These are phyloP conservation scores for Dactylellina cionopaga DNA, from an alignment of 2,329 filamentous ascomycete genomes.

Conservation along the genomic window DNA sequence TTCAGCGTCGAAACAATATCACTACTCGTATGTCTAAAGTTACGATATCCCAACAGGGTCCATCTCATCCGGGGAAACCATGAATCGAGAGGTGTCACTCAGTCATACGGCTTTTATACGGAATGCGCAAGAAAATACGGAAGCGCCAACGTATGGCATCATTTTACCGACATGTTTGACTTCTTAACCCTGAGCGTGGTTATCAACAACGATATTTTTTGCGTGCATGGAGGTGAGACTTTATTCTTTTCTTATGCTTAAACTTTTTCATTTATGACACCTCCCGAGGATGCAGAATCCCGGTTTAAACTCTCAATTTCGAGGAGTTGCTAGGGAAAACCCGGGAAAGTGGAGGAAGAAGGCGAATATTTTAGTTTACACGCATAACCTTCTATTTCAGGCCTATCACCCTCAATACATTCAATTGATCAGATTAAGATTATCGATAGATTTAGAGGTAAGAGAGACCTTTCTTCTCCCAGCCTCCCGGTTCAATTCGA, in stretches of 20 bases:
- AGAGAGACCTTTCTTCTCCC: constrained; percentile 2
- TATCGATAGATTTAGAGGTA: constrained; percentile 87
- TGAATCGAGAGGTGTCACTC: constrained; percentile 95
- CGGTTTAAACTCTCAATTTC: constrained; percentile 5
- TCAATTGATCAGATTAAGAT: constrained; percentile 98
- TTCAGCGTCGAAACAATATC: constrained; percentile 99
- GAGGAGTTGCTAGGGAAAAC: constrained; percentile 7
- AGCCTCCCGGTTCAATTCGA: background rate
- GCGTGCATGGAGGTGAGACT: constrained; percentile 82
- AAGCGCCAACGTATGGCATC: constrained; percentile 98
- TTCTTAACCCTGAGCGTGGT: constrained; percentile 96
- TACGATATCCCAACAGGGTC: constrained; percentile 94
- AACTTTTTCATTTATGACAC: too few species aligned
- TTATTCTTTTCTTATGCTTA: constrained; percentile 7
- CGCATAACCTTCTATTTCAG: constrained; percentile 61
- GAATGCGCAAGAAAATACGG: constrained; percentile 98
- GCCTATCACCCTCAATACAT: constrained; percentile 88
- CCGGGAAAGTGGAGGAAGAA: constrained; percentile 40
- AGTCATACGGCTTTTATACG: constrained; percentile 99
- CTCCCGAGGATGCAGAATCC: background rate
- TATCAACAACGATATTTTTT: constrained; percentile 99
- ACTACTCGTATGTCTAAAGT: constrained; percentile 93
- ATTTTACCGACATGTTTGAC: constrained; percentile 99
- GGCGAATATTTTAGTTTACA: background rate
- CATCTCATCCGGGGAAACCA: constrained; percentile 98